phyloP scores from a whole-genome alignment of 208 protist genomes.

The Leptomonas pyrrhocoris region DNA sequence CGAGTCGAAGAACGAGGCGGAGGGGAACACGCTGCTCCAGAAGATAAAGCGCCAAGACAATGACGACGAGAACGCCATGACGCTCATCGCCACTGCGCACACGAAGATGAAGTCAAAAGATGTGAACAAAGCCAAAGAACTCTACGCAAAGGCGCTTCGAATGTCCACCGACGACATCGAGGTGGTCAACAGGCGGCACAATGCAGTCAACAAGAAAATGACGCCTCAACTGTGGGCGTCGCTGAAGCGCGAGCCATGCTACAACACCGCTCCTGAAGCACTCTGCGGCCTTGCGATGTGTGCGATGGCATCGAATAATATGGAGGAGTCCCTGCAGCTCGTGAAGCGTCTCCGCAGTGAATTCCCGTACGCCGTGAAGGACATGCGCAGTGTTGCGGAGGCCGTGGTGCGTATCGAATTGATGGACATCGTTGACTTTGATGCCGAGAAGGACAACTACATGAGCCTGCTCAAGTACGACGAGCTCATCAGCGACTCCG shows the following conservation, averaged over 20 bases:
- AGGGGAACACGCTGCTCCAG: conserved; percentile 59
- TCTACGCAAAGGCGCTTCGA: conserved; percentile 71
- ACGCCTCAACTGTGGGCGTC: conserved; percentile 62
- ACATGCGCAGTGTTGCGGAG: conserved; percentile 75
- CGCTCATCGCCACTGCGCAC: conserved; percentile 70
- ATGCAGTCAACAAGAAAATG: conserved; percentile 76
- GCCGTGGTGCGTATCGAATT: conserved; percentile 85
- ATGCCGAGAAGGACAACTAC: conserved; percentile 82
- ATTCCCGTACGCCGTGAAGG: conserved; percentile 74
- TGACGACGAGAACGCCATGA: conserved; percentile 90
- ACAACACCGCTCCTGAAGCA: conserved; percentile 80
- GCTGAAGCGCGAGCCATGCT: conserved; percentile 77
- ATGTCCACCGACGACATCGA: conserved; percentile 56
- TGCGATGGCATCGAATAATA: conserved; percentile 53
- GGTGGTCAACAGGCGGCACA: conserved; percentile 54
- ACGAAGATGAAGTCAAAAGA: conserved; percentile 75
- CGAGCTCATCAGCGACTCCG: conserved; percentile 64
- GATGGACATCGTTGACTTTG: conserved; percentile 64
- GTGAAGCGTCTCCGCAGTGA: conserved; percentile 55
- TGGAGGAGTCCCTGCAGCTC: conserved; percentile 47
- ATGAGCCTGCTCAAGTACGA: conserved; percentile 76
- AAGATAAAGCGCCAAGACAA: conserved; percentile 73
- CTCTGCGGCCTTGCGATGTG: conserved; percentile 87
- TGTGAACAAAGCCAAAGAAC: conserved; percentile 63
- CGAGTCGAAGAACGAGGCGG: conserved; percentile 65